Evolutionary conservation across 306 rosid species (phyloP).

Genomic region (Inga laurina): DNA sequence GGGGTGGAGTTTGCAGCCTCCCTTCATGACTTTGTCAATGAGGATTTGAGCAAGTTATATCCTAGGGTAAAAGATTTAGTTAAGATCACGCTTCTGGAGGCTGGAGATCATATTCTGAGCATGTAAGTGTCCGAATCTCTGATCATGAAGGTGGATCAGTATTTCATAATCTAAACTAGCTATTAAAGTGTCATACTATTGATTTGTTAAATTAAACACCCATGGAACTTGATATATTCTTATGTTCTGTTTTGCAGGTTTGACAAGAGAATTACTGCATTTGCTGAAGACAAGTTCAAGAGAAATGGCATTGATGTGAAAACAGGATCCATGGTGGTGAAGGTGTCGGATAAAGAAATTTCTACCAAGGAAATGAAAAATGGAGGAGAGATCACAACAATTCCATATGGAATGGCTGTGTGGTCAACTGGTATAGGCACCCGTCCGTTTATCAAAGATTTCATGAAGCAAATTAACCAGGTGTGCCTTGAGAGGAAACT

Average conservation of each 20-base stretch:
- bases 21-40: constrained; percentile 92
- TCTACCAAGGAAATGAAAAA: constrained; percentile 77
- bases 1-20: constrained; percentile 98
- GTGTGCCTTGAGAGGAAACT: constrained; percentile 46
- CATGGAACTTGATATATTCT: constrained; percentile 5
- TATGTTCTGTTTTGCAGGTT: constrained; percentile 59
- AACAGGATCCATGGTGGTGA: constrained; percentile 95
- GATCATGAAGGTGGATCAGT: neutral
- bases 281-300: constrained; percentile 83
- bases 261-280: constrained; percentile 92
- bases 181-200: neutral
- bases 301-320: constrained; percentile 87
- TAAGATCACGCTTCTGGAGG: constrained; percentile 88
- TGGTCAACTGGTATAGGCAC: constrained; percentile 99
- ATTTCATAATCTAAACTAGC: neutral
- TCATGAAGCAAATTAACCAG: constrained; percentile 91
- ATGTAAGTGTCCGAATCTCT: constrained; percentile 57
- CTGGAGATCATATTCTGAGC: constrained; percentile 84
- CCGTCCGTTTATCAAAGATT: constrained; percentile 82
- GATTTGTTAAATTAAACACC: neutral
- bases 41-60: constrained; percentile 74
- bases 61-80: constrained; percentile 74
- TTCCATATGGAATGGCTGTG: constrained; percentile 95
- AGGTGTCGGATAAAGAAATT: constrained; percentile 83
- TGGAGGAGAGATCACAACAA: constrained; percentile 59